A percentile compares a stretch with the other conserved stretches of the same genome.
These are phyloP conservation scores for Perkinsus marinus DNA, from an alignment of 169 alveolate genomes.

Conservation along the genomic window DNA sequence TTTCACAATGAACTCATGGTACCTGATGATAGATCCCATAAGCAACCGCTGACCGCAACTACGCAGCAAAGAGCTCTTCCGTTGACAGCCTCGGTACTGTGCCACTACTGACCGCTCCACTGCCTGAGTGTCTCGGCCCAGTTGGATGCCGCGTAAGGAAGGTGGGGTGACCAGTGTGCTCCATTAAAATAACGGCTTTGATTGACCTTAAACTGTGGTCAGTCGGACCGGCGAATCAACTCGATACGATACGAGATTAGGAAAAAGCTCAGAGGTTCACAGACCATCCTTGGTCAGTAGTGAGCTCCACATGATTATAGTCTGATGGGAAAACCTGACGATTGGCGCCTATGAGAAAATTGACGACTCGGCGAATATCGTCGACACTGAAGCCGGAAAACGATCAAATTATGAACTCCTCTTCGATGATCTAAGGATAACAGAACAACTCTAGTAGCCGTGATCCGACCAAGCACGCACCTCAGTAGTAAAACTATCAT, in stretches of 20 bases:
- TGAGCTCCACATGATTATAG: no score
- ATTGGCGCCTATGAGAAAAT: no score
- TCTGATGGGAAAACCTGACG: no score
- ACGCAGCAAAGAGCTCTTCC: not conserved
- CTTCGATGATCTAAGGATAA: not conserved
- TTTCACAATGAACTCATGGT: not conserved
- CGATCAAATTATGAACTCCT: not conserved
- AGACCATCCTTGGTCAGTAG: no score
- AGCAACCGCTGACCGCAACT: not conserved
- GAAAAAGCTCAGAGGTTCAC: no score
- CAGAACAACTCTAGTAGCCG: not conserved
- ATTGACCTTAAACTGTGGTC: no score
- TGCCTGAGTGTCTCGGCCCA: not conserved
- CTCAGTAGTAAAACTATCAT: not conserved
- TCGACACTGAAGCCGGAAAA: no score
- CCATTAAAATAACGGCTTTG: no score
- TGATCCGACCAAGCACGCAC: not conserved
- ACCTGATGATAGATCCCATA: not conserved
- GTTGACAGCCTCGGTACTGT: not conserved
- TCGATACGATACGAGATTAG: no score
- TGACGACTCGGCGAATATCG: no score
- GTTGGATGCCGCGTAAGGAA: not conserved
- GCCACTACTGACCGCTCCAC: not conserved
- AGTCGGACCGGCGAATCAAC: no score
- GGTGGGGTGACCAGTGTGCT: no score